Percentiles rank a stretch among this genome's conserved stretches.
Conservation (phyloP, 441 rosid genomes). For the Arabidopsis lyrata region DNA sequence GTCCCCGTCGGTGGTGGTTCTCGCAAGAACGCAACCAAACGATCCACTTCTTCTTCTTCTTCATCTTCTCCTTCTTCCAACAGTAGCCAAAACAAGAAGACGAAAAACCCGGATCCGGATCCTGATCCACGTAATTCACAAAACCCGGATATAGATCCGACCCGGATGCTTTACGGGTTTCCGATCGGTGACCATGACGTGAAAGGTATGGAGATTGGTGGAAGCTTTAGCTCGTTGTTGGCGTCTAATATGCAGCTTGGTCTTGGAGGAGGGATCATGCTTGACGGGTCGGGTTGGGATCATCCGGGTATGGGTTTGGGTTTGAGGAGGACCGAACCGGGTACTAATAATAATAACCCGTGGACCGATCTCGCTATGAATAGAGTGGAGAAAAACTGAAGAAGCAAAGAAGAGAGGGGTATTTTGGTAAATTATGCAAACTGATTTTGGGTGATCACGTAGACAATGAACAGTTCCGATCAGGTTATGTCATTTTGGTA, state of each 20-base stretch:
- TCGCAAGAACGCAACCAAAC: slow-evolving; percentile 46
- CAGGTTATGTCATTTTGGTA: slow-evolving; percentile 39
- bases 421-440: slow-evolving; percentile 34
- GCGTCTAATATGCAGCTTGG: slow-evolving; percentile 48
- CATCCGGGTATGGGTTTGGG: slow-evolving; percentile 38
- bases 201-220: slow-evolving; percentile 44
- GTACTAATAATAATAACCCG: slow-evolving; percentile 14
- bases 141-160: slow-evolving; percentile 38
- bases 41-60: slow-evolving; percentile 25
- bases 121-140: not conserved
- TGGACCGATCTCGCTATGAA: slow-evolving; percentile 48
- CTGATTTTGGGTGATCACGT: slow-evolving; percentile 39
- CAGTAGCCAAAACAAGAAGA: slow-evolving; percentile 34
- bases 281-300: slow-evolving; percentile 43
- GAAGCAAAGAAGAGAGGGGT: slow-evolving; percentile 7
- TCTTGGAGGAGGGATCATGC: slow-evolving; percentile 46
- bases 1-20: slow-evolving; percentile 48
- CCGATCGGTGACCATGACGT: slow-evolving; percentile 46
- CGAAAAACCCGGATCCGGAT: slow-evolving; percentile 43
- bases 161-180: slow-evolving; percentile 48
- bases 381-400: slow-evolving; percentile 45
- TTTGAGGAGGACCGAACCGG: slow-evolving; percentile 37
- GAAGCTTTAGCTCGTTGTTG: slow-evolving; percentile 43
- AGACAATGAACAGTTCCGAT: slow-evolving; percentile 34
- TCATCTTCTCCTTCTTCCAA: slow-evolving; percentile 12